Evolutionary conservation across 768 basidiomycete genomes (phyloP).

Genomic region (Suillus bovinus): DNA sequence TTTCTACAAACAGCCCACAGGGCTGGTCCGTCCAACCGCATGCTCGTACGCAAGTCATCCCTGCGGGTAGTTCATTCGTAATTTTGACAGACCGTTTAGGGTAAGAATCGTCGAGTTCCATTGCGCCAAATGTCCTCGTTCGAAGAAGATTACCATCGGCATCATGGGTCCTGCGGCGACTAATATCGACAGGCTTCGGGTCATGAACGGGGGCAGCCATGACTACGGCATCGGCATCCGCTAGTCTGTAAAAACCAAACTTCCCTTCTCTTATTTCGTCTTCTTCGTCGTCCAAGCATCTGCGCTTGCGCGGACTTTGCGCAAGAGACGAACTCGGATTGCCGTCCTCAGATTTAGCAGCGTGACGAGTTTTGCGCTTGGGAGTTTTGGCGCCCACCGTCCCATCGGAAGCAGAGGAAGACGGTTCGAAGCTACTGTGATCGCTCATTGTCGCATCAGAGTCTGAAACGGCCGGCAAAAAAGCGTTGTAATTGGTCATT

Average conservation of each 20-base stretch:
- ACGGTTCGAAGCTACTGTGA: not conserved
- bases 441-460: not conserved
- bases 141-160: not conserved
- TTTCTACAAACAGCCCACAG: not conserved
- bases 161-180: not conserved
- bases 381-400: not conserved
- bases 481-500: too few species aligned
- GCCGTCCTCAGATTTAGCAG: not conserved
- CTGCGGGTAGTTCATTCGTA: not conserved
- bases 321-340: not conserved
- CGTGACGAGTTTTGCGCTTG: not conserved
- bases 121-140: not conserved
- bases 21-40: not conserved
- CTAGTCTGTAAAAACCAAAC: not conserved
- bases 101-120: not conserved
- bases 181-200: not conserved
- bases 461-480: too few species aligned
- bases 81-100: not conserved
- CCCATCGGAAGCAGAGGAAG: not conserved
- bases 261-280: not conserved
- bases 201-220: not conserved
- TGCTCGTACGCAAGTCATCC: not conserved
- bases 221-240: not conserved
- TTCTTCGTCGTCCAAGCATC: not conserved
- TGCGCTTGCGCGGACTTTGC: not conserved